These are phyloP conservation scores for Oropetium thomaeum DNA, from an alignment of 176 grass and related monocot genomes.

Conservation along the genomic window DNA sequence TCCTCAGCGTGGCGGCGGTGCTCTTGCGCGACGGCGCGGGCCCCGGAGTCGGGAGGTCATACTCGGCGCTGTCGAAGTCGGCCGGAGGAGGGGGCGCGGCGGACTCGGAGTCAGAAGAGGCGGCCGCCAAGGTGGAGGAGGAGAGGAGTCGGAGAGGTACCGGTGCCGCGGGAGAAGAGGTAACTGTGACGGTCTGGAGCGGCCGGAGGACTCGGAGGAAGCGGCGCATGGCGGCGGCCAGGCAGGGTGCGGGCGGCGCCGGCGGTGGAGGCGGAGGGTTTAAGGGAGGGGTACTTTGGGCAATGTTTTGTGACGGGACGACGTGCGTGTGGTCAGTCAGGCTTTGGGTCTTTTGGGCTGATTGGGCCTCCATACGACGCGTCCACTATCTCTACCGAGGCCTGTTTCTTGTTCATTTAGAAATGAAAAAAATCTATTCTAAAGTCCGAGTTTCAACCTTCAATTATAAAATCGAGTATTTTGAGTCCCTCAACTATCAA, in stretches of 20 bases:
- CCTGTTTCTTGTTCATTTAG: too few species aligned
- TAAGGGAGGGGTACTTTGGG: constrained; percentile 18
- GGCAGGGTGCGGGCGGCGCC: background rate
- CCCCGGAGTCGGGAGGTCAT: constrained; percentile 28
- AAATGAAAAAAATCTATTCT: too few species aligned
- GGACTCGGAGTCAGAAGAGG: constrained; percentile 39
- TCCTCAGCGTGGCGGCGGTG: constrained; percentile 30
- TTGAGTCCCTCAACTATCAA: too few species aligned
- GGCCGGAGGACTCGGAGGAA: constrained; percentile 20
- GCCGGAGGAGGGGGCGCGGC: background rate
- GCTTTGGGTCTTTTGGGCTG: background rate
- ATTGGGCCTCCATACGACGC: background rate
- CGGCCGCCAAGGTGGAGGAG: constrained; percentile 12
- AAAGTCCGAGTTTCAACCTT: too few species aligned
- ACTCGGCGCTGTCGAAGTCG: constrained; percentile 43
- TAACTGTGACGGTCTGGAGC: background rate
- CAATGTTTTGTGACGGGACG: background rate
- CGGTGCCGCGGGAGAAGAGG: background rate
- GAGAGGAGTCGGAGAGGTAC: constrained; percentile 34
- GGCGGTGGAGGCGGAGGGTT: constrained; percentile 38
- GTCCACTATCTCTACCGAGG: too few species aligned
- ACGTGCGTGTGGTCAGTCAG: too few species aligned
- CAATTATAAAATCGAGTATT: too few species aligned
- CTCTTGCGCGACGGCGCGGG: constrained; percentile 7
- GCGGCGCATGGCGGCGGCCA: constrained; percentile 43